phyloP scores from a whole-genome alignment of 495 filamentous ascomycete genomes.

The Daldinia vernicosa region DNA sequence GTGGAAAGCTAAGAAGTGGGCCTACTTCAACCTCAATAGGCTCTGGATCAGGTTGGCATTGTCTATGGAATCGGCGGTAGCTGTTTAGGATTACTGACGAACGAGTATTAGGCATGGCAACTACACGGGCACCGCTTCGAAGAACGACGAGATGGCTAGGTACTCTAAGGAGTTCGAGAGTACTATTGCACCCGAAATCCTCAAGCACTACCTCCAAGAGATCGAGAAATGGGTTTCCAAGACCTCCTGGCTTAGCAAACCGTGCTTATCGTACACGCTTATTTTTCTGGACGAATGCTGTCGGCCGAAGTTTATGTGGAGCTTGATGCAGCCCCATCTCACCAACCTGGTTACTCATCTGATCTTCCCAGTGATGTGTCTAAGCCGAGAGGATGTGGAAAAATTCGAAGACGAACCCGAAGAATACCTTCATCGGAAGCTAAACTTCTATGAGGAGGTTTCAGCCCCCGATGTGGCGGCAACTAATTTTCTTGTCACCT shows the following conservation, averaged over 20 bases:
- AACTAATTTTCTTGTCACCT: slow-evolving; percentile 92
- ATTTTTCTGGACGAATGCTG: slow-evolving; percentile 97
- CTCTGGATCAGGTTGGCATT: slow-evolving; percentile 83
- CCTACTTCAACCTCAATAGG: slow-evolving; percentile 95
- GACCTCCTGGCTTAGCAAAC: slow-evolving; percentile 92
- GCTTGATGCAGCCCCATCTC: slow-evolving; percentile 90
- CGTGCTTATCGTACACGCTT: slow-evolving; percentile 89
- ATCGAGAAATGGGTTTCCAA: slow-evolving; percentile 98
- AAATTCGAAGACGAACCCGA: slow-evolving; percentile 92
- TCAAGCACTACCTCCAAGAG: slow-evolving; percentile 90
- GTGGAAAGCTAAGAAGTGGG: slow-evolving; percentile 99
- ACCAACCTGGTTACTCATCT: slow-evolving; percentile 91
- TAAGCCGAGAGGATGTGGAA: slow-evolving; percentile 91
- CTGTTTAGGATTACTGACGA: slow-evolving; percentile 33
- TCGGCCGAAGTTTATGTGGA: slow-evolving; percentile 97
- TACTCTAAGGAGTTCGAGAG: slow-evolving; percentile 90
- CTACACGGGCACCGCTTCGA: slow-evolving; percentile 70
- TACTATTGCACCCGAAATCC: slow-evolving; percentile 92
- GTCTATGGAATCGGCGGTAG: not conserved
- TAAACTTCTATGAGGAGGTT: slow-evolving; percentile 98
- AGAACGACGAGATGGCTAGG: slow-evolving; percentile 70
- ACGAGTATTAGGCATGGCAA: slow-evolving; percentile 80
- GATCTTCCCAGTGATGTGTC: slow-evolving; percentile 93
- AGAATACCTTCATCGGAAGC: slow-evolving; percentile 94
- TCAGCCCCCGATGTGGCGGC: slow-evolving; percentile 95